Base-by-base conservation (phyloP, 2,329 filamentous ascomycete genomes). In the Fusarium cyanostomum region DNA sequence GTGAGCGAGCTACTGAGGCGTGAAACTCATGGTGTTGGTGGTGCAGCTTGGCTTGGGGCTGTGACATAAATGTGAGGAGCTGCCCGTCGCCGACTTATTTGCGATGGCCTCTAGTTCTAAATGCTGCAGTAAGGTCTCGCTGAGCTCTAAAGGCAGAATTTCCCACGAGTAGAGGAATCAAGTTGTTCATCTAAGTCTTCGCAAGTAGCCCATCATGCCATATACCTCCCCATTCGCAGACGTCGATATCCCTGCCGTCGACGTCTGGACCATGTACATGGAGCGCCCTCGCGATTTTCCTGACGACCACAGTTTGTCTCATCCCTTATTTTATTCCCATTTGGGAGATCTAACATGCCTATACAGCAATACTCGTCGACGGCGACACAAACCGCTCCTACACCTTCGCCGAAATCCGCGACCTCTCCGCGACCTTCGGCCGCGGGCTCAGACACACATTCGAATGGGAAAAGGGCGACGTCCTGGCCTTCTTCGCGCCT, bases 391-490 rank as follows among this genome's bases (percentile, higher is more conserved):
- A 84, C 49, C 80, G 81, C 39, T 79, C 78, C 16, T 92, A 96
- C 77, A 96, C 88, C 41, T 94, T 86, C 74, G 81, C 82, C 28
- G 82, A 92, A 62, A 78, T 92, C 54, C 89, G 86, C 69, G 80
- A 81, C 59, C 81, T 86, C 13, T 89, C 92, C 1, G 77, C 88
- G 34, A 84, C 87, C n/a, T 96, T 97, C 67, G 94, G 92, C 46
- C 87, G 89, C 64, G 94, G 92, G 1, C 83, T 98, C 16, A 89
- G 88, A 71, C 85, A 89, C 24, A 77, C 82, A 18, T 94, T 89
- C 84, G 83, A 88, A 45, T 97, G 93, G 90, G 83, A 88, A 68
- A 93, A 90, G 73, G 91, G 91, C 70, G 92, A 97, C 73, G 91
- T 95, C 2, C 82, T 97, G 18, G 90, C 85, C 10, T 82, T 97